phyloP scores from a whole-genome alignment of 23 red algal species.

The Gracilaria vermiculophylla region DNA sequence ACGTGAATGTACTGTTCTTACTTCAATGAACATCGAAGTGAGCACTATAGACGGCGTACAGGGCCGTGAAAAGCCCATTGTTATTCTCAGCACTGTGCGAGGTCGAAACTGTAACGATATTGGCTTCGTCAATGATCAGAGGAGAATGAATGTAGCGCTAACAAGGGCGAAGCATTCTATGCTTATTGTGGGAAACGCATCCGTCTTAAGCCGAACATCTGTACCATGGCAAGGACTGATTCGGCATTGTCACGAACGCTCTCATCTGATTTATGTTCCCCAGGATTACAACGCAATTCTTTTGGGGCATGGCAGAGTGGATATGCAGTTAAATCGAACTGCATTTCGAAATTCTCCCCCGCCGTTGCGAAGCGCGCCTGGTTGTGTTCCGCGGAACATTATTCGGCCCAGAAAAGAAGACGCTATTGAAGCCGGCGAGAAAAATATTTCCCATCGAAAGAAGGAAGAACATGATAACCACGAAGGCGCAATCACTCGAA shows the following conservation, averaged over 20 bases:
- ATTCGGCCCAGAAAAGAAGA: neutral
- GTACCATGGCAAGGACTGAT: slow-evolving; percentile 44
- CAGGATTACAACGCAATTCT: neutral
- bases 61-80: slow-evolving; percentile 82
- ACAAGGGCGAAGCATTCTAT: slow-evolving; percentile 81
- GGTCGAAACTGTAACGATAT: slow-evolving; percentile 41
- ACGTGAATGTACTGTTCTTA: neutral
- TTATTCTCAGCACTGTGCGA: slow-evolving; percentile 93
- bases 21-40: slow-evolving; percentile 56
- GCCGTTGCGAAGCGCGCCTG: neutral
- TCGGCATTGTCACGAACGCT: slow-evolving; percentile 4
- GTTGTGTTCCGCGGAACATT: neutral
- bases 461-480: neutral
- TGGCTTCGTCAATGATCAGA: slow-evolving; percentile 93
- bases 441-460: neutral
- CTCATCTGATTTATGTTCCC: neutral
- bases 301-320: neutral
- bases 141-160: slow-evolving; percentile 91
- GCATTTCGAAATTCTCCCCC: neutral
- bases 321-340: too few relatives aligned
- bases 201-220: slow-evolving; percentile 27
- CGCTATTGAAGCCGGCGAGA: neutral
- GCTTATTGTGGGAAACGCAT: slow-evolving; percentile 74
- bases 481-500: too few relatives aligned
- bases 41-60: slow-evolving; percentile 90